Base-by-base conservation (phyloP, 177 flowering plant genomes). In the Tripterygium wilfordii region DNA sequence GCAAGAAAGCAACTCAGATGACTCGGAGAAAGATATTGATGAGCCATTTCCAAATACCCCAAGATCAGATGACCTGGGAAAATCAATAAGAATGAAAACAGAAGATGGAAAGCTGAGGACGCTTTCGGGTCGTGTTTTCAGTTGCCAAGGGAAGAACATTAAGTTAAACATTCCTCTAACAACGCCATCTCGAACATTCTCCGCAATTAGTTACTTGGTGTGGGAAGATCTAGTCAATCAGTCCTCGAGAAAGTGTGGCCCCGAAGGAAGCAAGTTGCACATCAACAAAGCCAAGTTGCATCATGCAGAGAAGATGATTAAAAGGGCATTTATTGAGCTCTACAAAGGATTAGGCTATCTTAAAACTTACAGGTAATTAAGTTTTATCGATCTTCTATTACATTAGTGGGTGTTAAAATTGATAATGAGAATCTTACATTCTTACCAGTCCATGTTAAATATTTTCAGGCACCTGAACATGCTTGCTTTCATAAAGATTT, bases 251-350 rank as follows among this genome's bases (percentile, higher is more conserved):
- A 92, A 86, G 74, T 63, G 77, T 33, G 60, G 60, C 29, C 58
- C 75, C 1, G 85, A 79, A 25, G 78, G 82, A 45, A 65, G 52
- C 22, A 88, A 69, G 61, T 56, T 83, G 20, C 69, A 71, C 7
- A 62, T 84, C 64, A 92, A 88, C 74, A 84, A 77, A 63, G 66
- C 75, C 13, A 88, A 80, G 72, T 46, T 92, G n/a, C 89, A 68
- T 45, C 95, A 85, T 58, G 96, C 99, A 10, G 89, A 82, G 71
- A 92, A 92, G 69, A 88, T 92, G 96, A 92, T 92, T 5, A 65
- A 61, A 68, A 79, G 89, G 51, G 99, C 96, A 31, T 66, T 80
- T 45, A 56, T 75, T 50, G 99, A 88, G 71, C 85, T 88, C 43
- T 86, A 88, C 53, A 92, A 84, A 56, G 98, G 98, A 4, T 41